Percentiles rank a stretch among this genome's conserved stretches.
phyloP scores from a whole-genome alignment of 2,329 filamentous ascomycete species.

The Diaporthe eres region DNA sequence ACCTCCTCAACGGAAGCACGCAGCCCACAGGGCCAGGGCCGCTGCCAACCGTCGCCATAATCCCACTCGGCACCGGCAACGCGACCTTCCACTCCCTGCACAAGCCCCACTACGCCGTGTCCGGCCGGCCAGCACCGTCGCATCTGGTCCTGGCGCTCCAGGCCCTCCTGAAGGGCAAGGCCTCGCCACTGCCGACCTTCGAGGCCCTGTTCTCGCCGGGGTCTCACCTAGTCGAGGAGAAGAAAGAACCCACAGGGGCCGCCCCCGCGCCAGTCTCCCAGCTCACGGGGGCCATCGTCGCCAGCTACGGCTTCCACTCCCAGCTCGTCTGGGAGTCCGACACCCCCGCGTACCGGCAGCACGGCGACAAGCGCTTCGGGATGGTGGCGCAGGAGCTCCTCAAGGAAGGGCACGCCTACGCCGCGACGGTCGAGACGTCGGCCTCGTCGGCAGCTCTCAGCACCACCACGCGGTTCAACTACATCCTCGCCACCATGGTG shows the following conservation, averaged over 20 bases:
- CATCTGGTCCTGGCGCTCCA: constrained; percentile 60
- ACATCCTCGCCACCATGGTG: constrained; percentile 82
- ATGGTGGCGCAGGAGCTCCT: constrained; percentile 87
- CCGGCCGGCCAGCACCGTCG: constrained; percentile 51
- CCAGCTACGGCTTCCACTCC: constrained; percentile 91
- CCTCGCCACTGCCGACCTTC: constrained; percentile 73
- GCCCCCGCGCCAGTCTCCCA: constrained; percentile 49
- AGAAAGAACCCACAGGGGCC: neutral
- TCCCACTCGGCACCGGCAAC: constrained; percentile 77
- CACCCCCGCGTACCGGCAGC: constrained; percentile 82
- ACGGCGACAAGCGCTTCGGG: constrained; percentile 83
- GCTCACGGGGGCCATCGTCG: constrained; percentile 84
- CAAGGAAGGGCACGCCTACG: constrained; percentile 65
- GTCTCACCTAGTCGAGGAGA: constrained; percentile 59
- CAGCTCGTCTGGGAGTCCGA: constrained; percentile 93
- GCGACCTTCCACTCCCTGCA: constrained; percentile 75
- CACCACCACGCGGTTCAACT: constrained; percentile 72
- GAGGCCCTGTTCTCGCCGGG: constrained; percentile 72
- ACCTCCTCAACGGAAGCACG: constrained; percentile 78
- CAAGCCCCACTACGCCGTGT: constrained; percentile 65
- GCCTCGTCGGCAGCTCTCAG: neutral
- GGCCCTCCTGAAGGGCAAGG: constrained; percentile 71
- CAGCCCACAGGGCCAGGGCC: constrained; percentile 42
- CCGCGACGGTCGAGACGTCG: constrained; percentile 57
- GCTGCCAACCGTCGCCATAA: constrained; percentile 63